These are phyloP conservation scores for Ciborinia camelliae DNA, from an alignment of 2,329 filamentous ascomycete genomes.

Conservation along the genomic window DNA sequence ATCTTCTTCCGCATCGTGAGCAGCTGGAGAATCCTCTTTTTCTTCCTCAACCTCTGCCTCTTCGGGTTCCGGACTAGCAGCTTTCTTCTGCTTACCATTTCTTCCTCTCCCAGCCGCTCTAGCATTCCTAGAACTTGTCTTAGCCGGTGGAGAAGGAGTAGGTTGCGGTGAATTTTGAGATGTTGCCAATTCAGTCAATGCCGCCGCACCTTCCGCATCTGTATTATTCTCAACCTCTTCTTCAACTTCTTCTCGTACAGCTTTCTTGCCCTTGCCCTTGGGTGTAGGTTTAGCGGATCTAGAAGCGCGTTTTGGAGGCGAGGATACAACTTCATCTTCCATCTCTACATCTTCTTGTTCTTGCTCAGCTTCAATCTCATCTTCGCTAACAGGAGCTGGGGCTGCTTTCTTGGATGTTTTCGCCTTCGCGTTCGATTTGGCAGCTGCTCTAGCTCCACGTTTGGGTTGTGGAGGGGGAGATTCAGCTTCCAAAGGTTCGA, in stretches of 20 bases:
- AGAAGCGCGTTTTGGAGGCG: background rate
- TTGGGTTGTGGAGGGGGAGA: background rate
- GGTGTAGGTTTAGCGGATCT: slow-evolving; percentile 1
- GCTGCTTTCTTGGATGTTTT: background rate
- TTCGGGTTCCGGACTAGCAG: slow-evolving; percentile 1
- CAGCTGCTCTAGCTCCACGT: background rate
- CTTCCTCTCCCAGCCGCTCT: slow-evolving; percentile 1
- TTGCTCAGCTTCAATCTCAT: slow-evolving; percentile 14
- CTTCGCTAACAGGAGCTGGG: background rate
- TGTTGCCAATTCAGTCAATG: background rate
- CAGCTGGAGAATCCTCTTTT: slow-evolving; percentile 32
- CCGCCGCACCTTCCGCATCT: slow-evolving; percentile 8
- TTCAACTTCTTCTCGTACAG: background rate
- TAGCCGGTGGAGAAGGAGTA: background rate
- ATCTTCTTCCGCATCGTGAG: slow-evolving; percentile 18
- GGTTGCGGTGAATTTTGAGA: background rate
- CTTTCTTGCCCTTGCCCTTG: background rate
- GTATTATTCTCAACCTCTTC: slow-evolving; percentile 8
- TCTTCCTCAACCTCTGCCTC: slow-evolving; percentile 8
- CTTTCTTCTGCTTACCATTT: background rate
- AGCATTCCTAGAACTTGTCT: slow-evolving; percentile 1
- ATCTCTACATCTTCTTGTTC: slow-evolving; percentile 19
- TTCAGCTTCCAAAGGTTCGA: background rate
- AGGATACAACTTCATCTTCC: slow-evolving; percentile 2
- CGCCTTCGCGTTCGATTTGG: background rate